A percentile compares a stretch with the other conserved stretches of the same genome.
phyloP scores from a whole-genome alignment of 352 stramenopile genomes.

The Phytophthora pistaciae region DNA sequence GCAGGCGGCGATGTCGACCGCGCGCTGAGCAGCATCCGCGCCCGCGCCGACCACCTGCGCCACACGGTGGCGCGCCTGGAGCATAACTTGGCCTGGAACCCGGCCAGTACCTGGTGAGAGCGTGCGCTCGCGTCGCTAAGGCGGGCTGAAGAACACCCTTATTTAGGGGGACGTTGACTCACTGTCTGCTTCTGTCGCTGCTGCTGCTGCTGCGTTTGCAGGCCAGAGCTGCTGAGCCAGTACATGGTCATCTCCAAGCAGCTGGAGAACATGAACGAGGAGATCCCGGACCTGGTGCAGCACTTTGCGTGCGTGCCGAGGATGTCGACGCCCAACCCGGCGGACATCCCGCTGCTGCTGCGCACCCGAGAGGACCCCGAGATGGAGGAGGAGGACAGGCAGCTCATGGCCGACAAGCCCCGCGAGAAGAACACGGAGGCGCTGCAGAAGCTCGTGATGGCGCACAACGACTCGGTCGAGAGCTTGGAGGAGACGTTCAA shows the following conservation, averaged over 20 bases:
- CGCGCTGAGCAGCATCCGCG: slow-evolving; percentile 81
- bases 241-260: slow-evolving; percentile 91
- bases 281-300: slow-evolving; percentile 86
- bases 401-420: slow-evolving; percentile 77
- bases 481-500: slow-evolving; percentile 85
- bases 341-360: slow-evolving; percentile 81
- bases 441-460: slow-evolving; percentile 67
- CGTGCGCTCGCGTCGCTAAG: neutral
- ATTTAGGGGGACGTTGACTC: neutral
- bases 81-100: slow-evolving; percentile 84
- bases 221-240: slow-evolving; percentile 84
- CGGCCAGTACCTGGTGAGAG: slow-evolving; percentile 76
- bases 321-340: slow-evolving; percentile 83
- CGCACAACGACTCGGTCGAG: slow-evolving; percentile 82
- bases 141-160: neutral
- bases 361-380: slow-evolving; percentile 86
- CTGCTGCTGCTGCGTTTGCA: slow-evolving; percentile 23
- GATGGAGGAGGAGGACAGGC: slow-evolving; percentile 85
- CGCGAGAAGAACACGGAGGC: slow-evolving; percentile 74
- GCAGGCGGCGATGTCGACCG: slow-evolving; percentile 76
- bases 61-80: slow-evolving; percentile 81
- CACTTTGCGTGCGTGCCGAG: slow-evolving; percentile 86
- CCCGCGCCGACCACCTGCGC: slow-evolving; percentile 80
- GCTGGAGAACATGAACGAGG: slow-evolving; percentile 91
- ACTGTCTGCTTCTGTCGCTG: neutral